Conservation (phyloP, 495 filamentous ascomycete genomes). For the Annulohypoxylon nitens region DNA sequence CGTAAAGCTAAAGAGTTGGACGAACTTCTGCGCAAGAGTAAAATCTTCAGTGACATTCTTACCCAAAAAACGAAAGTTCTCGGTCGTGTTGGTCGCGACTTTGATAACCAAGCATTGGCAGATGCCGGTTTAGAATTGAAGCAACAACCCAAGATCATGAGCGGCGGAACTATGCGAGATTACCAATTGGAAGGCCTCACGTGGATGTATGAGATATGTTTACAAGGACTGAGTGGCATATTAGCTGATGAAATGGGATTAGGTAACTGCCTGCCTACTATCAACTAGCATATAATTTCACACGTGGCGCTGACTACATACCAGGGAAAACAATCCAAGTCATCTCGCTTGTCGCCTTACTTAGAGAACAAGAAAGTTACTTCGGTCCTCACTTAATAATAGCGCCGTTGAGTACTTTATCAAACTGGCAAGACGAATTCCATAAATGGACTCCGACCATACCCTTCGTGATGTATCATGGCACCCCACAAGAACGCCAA, state of each 20-base stretch:
- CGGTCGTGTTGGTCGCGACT: conserved; percentile 65
- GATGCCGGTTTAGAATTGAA: conserved; percentile 84
- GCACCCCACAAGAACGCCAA: conserved; percentile 77
- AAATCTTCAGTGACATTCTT: conserved; percentile 65
- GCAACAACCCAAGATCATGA: conserved; percentile 84
- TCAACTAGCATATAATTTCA: background rate
- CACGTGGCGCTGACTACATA: conserved; percentile 28
- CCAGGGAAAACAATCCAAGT: conserved; percentile 89
- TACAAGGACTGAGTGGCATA: conserved; percentile 93
- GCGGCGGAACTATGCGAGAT: conserved; percentile 89
- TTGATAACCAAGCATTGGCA: conserved; percentile 71
- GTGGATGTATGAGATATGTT: conserved; percentile 87
- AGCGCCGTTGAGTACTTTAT: conserved; percentile 90
- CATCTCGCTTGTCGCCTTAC: conserved; percentile 88
- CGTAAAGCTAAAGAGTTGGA: conserved; percentile 65
- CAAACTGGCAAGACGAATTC: conserved; percentile 98
- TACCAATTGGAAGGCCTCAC: conserved; percentile 96
- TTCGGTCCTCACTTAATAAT: conserved; percentile 89
- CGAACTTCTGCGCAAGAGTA: conserved; percentile 61
- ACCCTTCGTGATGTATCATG: conserved; percentile 91
- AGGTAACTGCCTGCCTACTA: conserved; percentile 59
- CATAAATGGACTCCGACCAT: conserved; percentile 88
- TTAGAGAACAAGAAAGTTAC: conserved; percentile 86
- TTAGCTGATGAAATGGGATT: conserved; percentile 98
- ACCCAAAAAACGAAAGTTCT: conserved; percentile 68